These are phyloP conservation scores for Ramicandelaber brevisporus DNA, from an alignment of 192 early-diverging fungal genomes.

Conservation along the genomic window DNA sequence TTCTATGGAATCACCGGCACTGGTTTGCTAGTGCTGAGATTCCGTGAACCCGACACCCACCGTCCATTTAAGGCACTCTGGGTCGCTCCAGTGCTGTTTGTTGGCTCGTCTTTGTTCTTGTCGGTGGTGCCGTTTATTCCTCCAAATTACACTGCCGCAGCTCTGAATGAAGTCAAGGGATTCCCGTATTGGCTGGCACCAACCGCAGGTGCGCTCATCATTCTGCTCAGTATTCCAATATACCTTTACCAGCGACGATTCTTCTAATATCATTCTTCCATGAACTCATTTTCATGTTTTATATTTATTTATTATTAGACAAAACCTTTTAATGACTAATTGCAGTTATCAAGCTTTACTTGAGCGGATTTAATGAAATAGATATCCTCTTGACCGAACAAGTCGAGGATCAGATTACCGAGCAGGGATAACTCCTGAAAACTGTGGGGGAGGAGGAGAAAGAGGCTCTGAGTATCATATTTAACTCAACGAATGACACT, in stretches of 20 bases:
- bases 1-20: slow-evolving; percentile 26
- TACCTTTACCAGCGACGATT: too few relatives aligned
- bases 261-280: slow-evolving; percentile 6
- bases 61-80: slow-evolving; percentile 6
- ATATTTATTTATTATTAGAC: slow-evolving; percentile 10
- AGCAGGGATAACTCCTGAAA: slow-evolving; percentile 9
- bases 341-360: too few relatives aligned
- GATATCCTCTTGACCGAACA: too few relatives aligned
- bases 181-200: too few relatives aligned
- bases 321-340: slow-evolving; percentile 14
- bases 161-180: too few relatives aligned
- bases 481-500: too few relatives aligned
- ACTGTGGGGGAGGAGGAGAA: slow-evolving; percentile 16
- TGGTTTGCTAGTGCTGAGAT: slow-evolving; percentile 19
- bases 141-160: slow-evolving; percentile 12
- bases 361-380: too few relatives aligned
- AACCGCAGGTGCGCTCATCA: too few relatives aligned
- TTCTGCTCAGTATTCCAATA: too few relatives aligned
- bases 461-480: slow-evolving; percentile 10
- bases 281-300: slow-evolving; percentile 11
- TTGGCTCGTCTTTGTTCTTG: slow-evolving; percentile 5
- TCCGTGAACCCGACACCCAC: slow-evolving; percentile 3
- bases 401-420: slow-evolving; percentile 9
- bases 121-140: slow-evolving; percentile 9
- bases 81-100: slow-evolving; percentile 8